These are phyloP conservation scores for Diophrys appendiculata DNA, from an alignment of 73 alveolate genomes.

Conservation along the genomic window DNA sequence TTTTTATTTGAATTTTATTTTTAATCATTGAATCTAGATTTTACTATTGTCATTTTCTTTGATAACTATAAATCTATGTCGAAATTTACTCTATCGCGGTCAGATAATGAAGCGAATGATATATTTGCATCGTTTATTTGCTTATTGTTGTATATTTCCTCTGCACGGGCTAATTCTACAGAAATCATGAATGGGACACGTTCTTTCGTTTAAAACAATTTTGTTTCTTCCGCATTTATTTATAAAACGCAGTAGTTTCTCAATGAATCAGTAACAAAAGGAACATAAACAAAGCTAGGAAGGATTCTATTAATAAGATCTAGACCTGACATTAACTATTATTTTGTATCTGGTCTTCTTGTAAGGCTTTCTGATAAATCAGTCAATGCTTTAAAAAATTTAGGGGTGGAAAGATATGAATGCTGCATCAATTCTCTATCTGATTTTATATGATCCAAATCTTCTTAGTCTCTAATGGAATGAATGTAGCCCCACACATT, in stretches of 20 bases:
- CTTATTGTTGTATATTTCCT: conserved; percentile 30
- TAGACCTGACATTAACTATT: conserved; percentile 23
- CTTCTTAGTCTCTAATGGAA: no score
- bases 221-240: conserved; percentile 70
- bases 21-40: no score
- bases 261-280: conserved; percentile 69
- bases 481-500: no score
- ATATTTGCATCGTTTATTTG: background rate
- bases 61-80: no score
- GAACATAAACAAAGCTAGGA: conserved; percentile 76
- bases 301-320: conserved; percentile 40
- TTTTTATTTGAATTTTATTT: no score
- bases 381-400: conserved; percentile 61
- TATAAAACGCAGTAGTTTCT: conserved; percentile 74
- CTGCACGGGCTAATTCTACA: conserved; percentile 77
- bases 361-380: conserved; percentile 48
- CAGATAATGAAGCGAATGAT: no score
- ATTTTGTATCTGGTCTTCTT: background rate
- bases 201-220: conserved; percentile 74
- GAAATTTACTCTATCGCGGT: no score
- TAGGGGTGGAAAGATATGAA: conserved; percentile 50
- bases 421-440: no score
- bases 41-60: no score
- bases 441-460: no score
- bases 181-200: conserved; percentile 78